Evolutionary conservation across 495 filamentous ascomycete genomes (phyloP), one percentile per base, ranked within the genome.

Genomic region (Astrothelium macrocarpum): DNA sequence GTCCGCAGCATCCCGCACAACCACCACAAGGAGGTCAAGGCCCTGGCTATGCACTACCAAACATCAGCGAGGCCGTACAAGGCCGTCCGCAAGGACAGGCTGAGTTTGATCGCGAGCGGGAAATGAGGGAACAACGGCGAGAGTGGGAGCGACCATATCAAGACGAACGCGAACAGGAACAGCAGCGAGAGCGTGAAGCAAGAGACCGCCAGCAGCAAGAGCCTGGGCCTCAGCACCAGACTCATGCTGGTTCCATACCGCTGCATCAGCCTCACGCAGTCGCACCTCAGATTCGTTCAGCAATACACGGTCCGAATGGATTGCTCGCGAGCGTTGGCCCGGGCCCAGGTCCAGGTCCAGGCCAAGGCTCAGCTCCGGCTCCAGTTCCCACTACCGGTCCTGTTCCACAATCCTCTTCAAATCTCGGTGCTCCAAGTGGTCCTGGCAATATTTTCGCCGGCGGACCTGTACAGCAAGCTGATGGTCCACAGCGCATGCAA

Each of bases 291-390:
- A 26, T 56, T 16, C 49, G 49, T 2, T 56, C 45, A 16, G 45
- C 49, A 12, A 56, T 56, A 56, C 49, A 56, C 25, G 49, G 49
- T 28, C 49, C 49, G 2, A 56, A 56, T 56, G 49, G 49, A 9
- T 20, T 56, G 25, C 49, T 56, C 16, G 49, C 49, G 16, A 29
- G 49, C 20, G 49, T 56, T 56, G 49, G 49, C 12, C 45, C 45
- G 1, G 73, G 71, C 1, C 75, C 74, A n/a, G n/a, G n/a, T n/a
- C n/a, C n/a, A n/a, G n/a, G n/a, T n/a, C n/a, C n/a, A n/a, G n/a
- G n/a, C n/a, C n/a, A n/a, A 26, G 79, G 90, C 9, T 87, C 85
- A 39, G 91, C 95, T 60, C 91, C 94, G 70, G 91, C 89, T 42
- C 91, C 91, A 14, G 14, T 79, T 97, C 11, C 83, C 95, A 34